Evolutionary conservation across 2,329 filamentous ascomycete species (phyloP).

Genomic region (Gnomoniopsis smithogilvyi): DNA sequence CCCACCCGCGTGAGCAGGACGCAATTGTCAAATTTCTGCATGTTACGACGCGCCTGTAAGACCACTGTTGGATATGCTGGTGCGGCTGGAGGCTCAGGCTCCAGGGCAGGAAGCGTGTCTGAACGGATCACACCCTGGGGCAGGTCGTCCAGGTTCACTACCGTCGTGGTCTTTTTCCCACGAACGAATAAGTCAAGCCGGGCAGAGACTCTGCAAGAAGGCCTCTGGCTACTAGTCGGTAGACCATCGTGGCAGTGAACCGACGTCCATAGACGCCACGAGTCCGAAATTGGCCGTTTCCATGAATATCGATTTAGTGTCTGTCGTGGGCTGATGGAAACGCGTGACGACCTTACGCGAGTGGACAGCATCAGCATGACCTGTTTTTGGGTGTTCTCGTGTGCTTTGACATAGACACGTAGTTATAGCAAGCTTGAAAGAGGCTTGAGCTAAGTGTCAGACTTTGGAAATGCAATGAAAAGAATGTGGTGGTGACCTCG

Average conservation of each 20-base stretch:
- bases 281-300: slow-evolving; percentile 1
- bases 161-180: slow-evolving; percentile 54
- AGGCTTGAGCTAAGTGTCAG: neutral
- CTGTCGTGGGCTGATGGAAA: slow-evolving; percentile 1
- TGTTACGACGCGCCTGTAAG: slow-evolving; percentile 82
- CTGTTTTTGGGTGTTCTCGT: neutral
- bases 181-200: too few species aligned
- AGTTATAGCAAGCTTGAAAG: neutral
- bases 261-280: neutral
- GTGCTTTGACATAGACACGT: neutral
- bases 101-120: slow-evolving; percentile 29
- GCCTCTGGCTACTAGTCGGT: neutral
- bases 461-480: too few species aligned
- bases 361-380: slow-evolving; percentile 13
- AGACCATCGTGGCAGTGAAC: slow-evolving; percentile 11
- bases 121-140: slow-evolving; percentile 49
- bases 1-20: slow-evolving; percentile 89
- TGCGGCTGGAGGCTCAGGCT: slow-evolving; percentile 41
- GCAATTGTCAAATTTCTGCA: slow-evolving; percentile 86
- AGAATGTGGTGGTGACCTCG: neutral
- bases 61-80: slow-evolving; percentile 81
- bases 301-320: neutral
- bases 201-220: too few species aligned
- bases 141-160: slow-evolving; percentile 53
- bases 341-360: slow-evolving; percentile 13